Percentiles rank a stretch among this genome's conserved stretches.
phyloP scores from a whole-genome alignment of 768 basidiomycete genomes.

The Termitomyces eurrhizus region DNA sequence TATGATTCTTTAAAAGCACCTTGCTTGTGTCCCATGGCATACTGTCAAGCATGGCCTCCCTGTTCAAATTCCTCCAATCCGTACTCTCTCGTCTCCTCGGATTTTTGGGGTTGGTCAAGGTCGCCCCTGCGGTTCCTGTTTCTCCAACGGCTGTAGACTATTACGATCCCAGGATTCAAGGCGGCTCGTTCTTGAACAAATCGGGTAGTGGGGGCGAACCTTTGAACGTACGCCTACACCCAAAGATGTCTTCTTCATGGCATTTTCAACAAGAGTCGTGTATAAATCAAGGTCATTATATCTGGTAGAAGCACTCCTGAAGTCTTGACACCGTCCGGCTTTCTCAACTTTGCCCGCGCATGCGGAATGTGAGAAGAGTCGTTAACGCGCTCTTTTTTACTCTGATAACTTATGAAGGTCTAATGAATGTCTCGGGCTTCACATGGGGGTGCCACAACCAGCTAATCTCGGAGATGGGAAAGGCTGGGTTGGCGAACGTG shows the following conservation, averaged over 20 bases:
- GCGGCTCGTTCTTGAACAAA: constrained; percentile 21
- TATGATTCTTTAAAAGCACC: neutral
- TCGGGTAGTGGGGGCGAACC: constrained; percentile 23
- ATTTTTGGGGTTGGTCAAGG: neutral
- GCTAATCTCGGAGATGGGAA: constrained; percentile 72
- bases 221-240: constrained; percentile 23
- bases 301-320: constrained; percentile 48
- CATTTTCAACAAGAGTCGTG: neutral
- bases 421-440: constrained; percentile 64
- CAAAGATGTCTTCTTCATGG: neutral
- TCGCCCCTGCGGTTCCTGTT: neutral
- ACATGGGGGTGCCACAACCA: constrained; percentile 49
- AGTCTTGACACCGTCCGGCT: constrained; percentile 42
- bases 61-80: neutral
- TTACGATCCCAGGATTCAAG: constrained; percentile 18
- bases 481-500: constrained; percentile 41
- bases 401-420: constrained; percentile 22
- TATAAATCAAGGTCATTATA: constrained; percentile 43
- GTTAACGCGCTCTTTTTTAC: neutral
- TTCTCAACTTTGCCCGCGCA: constrained; percentile 49
- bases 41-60: constrained; percentile 3
- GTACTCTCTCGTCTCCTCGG: constrained; percentile 1
- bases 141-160: constrained; percentile 13
- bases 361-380: constrained; percentile 48
- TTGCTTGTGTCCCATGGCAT: neutral